phyloP scores from a whole-genome alignment of 1,284 basidiomycete genomes.

The Cutaneotrichosporon mucoides region DNA sequence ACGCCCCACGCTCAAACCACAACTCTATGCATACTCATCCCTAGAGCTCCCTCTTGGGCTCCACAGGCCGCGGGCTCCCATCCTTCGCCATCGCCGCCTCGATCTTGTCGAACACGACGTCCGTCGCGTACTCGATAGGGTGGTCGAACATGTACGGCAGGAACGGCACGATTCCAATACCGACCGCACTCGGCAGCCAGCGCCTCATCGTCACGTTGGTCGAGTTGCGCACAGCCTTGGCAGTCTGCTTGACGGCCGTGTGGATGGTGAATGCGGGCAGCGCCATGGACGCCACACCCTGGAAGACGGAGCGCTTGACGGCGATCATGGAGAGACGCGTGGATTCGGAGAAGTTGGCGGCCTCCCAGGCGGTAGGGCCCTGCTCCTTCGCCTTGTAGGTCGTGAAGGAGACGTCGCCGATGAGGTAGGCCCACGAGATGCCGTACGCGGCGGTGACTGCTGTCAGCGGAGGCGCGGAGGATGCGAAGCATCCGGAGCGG shows the following conservation, averaged over 20 bases:
- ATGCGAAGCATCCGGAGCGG: no score
- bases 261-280: conserved; percentile 61
- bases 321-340: conserved; percentile 67
- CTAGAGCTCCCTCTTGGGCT: no score
- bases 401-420: conserved; percentile 84
- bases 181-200: conserved; percentile 70
- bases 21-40: no score
- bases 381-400: conserved; percentile 75
- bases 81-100: conserved; percentile 43
- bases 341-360: conserved; percentile 69
- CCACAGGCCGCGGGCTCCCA: neutral
- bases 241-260: conserved; percentile 72
- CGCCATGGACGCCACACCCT: conserved; percentile 61
- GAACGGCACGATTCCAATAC: conserved; percentile 65
- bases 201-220: conserved; percentile 55
- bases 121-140: conserved; percentile 54
- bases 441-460: conserved; percentile 63
- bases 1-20: no score
- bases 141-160: conserved; percentile 80
- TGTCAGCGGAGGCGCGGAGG: neutral
- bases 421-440: conserved; percentile 71
- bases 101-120: conserved; percentile 52
- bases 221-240: conserved; percentile 45
- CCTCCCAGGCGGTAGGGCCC: conserved; percentile 69
- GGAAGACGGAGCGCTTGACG: conserved; percentile 74